These are phyloP conservation scores for Anisodus acutangulus DNA, from an alignment of 257 asterid species.

Conservation along the genomic window DNA sequence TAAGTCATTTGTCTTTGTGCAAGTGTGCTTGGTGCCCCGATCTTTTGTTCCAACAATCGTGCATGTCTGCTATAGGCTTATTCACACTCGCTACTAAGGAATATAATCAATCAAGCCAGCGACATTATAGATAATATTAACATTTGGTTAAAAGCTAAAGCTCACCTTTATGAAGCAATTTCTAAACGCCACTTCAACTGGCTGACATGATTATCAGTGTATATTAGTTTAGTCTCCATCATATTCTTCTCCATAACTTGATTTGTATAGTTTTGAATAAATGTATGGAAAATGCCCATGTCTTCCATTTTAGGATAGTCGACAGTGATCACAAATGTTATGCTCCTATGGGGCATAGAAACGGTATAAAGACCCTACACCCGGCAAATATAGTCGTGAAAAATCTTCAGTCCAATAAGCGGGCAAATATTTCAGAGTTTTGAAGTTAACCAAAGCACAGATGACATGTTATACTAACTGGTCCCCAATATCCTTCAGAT, in stretches of 20 bases:
- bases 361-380: background rate
- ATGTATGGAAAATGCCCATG: background rate
- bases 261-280: background rate
- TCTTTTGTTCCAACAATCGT: background rate
- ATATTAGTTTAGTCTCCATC: background rate
- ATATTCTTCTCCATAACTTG: background rate
- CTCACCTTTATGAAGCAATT: background rate
- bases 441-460: background rate
- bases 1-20: no score
- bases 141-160: background rate
- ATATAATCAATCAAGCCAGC: background rate
- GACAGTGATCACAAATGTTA: constrained; percentile 1
- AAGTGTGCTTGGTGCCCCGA: background rate
- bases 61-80: background rate
- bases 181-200: background rate
- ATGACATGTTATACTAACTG: background rate
- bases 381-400: background rate
- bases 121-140: background rate
- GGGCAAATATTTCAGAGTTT: background rate
- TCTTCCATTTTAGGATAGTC: background rate
- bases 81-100: background rate
- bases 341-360: no score
- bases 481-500: background rate
- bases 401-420: background rate
- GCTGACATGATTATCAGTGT: background rate